Percentiles rank a stretch among this genome's conserved stretches.
phyloP scores from a whole-genome alignment of 73 alveolate genomes.

The Paramecium primaurelia region DNA sequence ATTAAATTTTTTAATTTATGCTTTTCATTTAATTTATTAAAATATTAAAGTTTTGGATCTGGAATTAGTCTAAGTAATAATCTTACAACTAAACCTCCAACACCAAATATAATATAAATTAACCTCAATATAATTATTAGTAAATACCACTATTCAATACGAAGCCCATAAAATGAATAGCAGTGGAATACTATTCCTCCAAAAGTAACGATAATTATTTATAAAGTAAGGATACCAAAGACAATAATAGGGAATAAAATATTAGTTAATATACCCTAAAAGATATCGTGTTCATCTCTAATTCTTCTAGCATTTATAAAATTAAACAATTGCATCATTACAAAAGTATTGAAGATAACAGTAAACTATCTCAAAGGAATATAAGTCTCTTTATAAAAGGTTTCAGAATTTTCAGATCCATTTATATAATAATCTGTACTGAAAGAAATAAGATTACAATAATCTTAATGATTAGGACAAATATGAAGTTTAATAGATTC shows the following conservation, averaged over 20 bases:
- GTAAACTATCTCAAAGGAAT: slow-evolving; percentile 86
- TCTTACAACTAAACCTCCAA: slow-evolving; percentile 46
- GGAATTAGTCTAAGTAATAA: slow-evolving; percentile 38
- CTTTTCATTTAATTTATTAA: neutral
- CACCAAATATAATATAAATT: slow-evolving; percentile 76
- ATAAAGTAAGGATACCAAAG: slow-evolving; percentile 64
- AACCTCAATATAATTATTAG: neutral
- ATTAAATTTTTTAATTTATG: neutral
- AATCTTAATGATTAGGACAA: slow-evolving; percentile 37
- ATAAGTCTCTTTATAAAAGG: slow-evolving; percentile 52
- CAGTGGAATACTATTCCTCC: slow-evolving; percentile 77
- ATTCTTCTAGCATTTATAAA: slow-evolving; percentile 85
- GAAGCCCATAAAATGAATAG: slow-evolving; percentile 75
- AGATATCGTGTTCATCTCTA: slow-evolving; percentile 80
- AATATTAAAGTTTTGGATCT: neutral
- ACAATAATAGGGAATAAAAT: slow-evolving; percentile 69
- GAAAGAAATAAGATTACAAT: slow-evolving; percentile 38
- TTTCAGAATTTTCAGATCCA: slow-evolving; percentile 52
- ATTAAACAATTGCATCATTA: slow-evolving; percentile 80
- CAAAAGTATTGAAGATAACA: slow-evolving; percentile 83
- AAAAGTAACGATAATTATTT: slow-evolving; percentile 70
- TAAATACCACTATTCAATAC: slow-evolving; percentile 70
- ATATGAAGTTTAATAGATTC: slow-evolving; percentile 9
- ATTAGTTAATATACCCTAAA: slow-evolving; percentile 72
- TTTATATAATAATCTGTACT: slow-evolving; percentile 52